Conservation (phyloP, 1,284 basidiomycete species). For the Microbotryum saponariae region DNA sequence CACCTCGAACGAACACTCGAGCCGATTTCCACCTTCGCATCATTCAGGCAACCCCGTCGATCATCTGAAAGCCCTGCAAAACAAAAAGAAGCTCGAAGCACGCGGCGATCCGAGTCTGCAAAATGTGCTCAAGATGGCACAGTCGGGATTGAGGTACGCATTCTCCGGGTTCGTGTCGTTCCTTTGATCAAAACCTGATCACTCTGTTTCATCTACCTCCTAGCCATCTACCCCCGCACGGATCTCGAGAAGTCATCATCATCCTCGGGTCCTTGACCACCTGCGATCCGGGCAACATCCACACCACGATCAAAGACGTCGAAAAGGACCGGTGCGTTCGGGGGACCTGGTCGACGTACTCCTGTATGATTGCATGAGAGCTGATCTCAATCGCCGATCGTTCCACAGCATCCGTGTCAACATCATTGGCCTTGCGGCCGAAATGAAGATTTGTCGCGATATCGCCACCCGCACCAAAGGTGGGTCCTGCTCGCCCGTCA, state of each 20-base stretch:
- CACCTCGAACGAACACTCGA: background rate
- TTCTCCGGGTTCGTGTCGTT: no score
- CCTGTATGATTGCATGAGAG: no score
- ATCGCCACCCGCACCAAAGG: slow-evolving; percentile 82
- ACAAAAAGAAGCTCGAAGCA: slow-evolving; percentile 81
- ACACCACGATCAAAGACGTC: slow-evolving; percentile 77
- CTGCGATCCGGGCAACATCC: slow-evolving; percentile 93
- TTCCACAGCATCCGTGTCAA: slow-evolving; percentile 69
- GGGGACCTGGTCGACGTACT: background rate
- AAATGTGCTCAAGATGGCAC: slow-evolving; percentile 93
- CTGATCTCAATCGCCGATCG: no score
- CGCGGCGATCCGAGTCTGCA: slow-evolving; percentile 89
- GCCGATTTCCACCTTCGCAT: no score
- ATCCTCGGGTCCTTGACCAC: slow-evolving; percentile 93
- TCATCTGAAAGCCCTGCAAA: slow-evolving; percentile 72
- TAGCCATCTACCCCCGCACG: slow-evolving; percentile 89
- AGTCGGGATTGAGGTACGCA: slow-evolving; percentile 70
- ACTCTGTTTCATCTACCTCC: background rate
- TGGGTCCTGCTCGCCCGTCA: slow-evolving; percentile 41
- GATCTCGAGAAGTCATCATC: slow-evolving; percentile 86
- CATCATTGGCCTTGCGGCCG: slow-evolving; percentile 84
- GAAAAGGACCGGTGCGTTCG: slow-evolving; percentile 48
- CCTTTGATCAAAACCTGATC: background rate
- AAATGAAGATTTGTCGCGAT: slow-evolving; percentile 94
- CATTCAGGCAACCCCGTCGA: slow-evolving; percentile 83